A percentile compares a stretch with the other conserved stretches of the same genome.
phyloP scores from a whole-genome alignment of 139 green algal species.

The Ostreobium quekettii region DNA sequence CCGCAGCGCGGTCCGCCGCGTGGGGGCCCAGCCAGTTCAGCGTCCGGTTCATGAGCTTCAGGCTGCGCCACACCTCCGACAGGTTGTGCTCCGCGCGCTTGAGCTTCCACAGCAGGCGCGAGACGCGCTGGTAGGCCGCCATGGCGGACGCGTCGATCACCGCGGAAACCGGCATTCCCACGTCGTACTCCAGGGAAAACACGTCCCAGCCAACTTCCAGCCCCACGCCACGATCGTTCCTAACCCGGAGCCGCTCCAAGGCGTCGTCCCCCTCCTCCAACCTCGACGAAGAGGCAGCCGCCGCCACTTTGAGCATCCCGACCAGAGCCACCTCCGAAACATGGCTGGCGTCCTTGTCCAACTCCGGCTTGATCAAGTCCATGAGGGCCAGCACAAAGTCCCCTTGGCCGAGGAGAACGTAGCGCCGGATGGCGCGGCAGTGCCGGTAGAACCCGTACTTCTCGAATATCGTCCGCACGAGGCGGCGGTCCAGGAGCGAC shows the following conservation, averaged over 20 bases:
- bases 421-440: slow-evolving; percentile 70
- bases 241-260: slow-evolving; percentile 49
- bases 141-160: slow-evolving; percentile 42
- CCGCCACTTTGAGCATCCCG: slow-evolving; percentile 23
- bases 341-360: slow-evolving; percentile 31
- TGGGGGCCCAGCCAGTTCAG: not conserved
- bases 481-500: slow-evolving; percentile 45
- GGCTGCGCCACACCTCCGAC: slow-evolving; percentile 47
- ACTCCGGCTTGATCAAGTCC: slow-evolving; percentile 41
- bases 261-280: slow-evolving; percentile 58
- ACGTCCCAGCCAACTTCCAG: slow-evolving; percentile 78
- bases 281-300: not conserved
- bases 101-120: slow-evolving; percentile 75
- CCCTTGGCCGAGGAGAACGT: slow-evolving; percentile 83
- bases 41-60: slow-evolving; percentile 49
- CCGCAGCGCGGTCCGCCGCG: slow-evolving; percentile 24
- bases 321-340: slow-evolving; percentile 30
- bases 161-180: slow-evolving; percentile 40
- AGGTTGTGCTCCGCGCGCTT: slow-evolving; percentile 76
- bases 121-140: slow-evolving; percentile 63
- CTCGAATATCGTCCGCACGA: slow-evolving; percentile 63
- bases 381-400: slow-evolving; percentile 78
- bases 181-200: slow-evolving; percentile 75
- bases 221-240: slow-evolving; percentile 26
- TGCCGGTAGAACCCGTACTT: slow-evolving; percentile 60